A percentile compares a stretch with the other conserved stretches of the same genome.
Evolutionary conservation across 805 yeast genomes (phyloP).

Genomic region (Pichia membranifaciens): DNA sequence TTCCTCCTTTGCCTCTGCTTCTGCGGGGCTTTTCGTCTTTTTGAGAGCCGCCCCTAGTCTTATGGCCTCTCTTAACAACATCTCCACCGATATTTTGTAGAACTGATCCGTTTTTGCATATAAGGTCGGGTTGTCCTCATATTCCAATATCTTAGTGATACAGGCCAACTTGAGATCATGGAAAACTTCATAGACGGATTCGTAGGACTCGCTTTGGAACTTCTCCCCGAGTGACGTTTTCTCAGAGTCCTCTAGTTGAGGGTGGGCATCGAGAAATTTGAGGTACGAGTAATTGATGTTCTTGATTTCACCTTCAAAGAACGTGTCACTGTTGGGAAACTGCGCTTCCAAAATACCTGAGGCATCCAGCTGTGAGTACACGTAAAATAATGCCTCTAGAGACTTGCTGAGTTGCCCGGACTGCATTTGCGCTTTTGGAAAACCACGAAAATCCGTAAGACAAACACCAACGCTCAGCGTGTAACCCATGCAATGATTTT

Average conservation of each 20-base stretch:
- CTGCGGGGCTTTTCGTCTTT: no score
- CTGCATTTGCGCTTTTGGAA: constrained; percentile 12
- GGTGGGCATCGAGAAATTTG: constrained; percentile 29
- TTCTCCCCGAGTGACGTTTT: constrained; percentile 40
- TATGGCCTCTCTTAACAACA: constrained; percentile 56
- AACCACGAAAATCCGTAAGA: no score
- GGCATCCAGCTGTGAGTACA: constrained; percentile 20
- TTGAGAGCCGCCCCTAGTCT: constrained; percentile 34
- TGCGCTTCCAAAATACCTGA: constrained; percentile 13
- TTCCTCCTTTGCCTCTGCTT: neutral
- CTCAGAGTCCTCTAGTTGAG: constrained; percentile 5
- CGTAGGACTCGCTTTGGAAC: constrained; percentile 36
- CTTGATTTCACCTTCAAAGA: constrained; percentile 41
- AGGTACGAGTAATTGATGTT: constrained; percentile 39
- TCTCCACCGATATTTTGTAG: constrained; percentile 55
- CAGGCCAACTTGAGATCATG: constrained; percentile 63
- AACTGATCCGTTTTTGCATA: constrained; percentile 56
- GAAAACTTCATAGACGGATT: constrained; percentile 47
- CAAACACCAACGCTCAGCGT: no score
- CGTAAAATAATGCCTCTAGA: constrained; percentile 21
- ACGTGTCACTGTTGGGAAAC: constrained; percentile 37
- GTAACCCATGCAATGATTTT: no score
- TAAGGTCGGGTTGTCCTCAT: constrained; percentile 41
- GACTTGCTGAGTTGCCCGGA: constrained; percentile 15
- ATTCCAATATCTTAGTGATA: constrained; percentile 40